A percentile compares a stretch with the other conserved stretches of the same genome.
Evolutionary conservation across 2,329 filamentous ascomycete species (phyloP).

Genomic region (Pestalotiopsis sp.): DNA sequence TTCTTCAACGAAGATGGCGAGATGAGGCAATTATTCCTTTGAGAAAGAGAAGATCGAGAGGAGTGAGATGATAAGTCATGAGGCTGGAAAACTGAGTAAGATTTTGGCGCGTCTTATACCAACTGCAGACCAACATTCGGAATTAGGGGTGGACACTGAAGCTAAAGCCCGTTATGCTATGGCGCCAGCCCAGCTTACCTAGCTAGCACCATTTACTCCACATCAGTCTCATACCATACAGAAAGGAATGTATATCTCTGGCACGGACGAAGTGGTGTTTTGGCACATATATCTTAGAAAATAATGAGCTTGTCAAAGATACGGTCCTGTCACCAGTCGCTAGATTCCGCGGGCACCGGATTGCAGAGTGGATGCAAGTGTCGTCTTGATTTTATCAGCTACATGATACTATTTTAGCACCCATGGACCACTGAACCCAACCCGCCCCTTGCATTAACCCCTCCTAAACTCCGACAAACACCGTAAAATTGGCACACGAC

Average conservation of each 20-base stretch:
- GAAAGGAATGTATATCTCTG: no score
- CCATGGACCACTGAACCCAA: not conserved
- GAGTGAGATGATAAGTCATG: not conserved
- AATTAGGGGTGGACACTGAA: not conserved
- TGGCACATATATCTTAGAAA: no score
- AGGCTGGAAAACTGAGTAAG: not conserved
- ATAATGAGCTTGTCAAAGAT: no score
- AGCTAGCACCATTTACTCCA: constrained; percentile 30
- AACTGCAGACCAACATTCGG: not conserved
- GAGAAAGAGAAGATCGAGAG: not conserved
- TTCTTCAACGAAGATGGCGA: not conserved
- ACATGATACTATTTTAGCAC: no score
- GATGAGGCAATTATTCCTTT: not conserved
- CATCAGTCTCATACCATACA: no score
- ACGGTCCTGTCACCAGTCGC: not conserved
- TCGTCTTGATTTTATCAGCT: no score
- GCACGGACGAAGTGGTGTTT: no score
- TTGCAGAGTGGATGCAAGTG: not conserved
- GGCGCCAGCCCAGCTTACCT: not conserved
- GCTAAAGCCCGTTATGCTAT: not conserved
- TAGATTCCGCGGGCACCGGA: not conserved
- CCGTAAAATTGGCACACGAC: not conserved
- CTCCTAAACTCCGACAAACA: not conserved
- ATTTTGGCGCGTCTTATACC: not conserved
- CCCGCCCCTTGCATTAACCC: not conserved